Evolutionary conservation across 2,329 filamentous ascomycete genomes (phyloP).

Genomic region (Penicillium sp.): DNA sequence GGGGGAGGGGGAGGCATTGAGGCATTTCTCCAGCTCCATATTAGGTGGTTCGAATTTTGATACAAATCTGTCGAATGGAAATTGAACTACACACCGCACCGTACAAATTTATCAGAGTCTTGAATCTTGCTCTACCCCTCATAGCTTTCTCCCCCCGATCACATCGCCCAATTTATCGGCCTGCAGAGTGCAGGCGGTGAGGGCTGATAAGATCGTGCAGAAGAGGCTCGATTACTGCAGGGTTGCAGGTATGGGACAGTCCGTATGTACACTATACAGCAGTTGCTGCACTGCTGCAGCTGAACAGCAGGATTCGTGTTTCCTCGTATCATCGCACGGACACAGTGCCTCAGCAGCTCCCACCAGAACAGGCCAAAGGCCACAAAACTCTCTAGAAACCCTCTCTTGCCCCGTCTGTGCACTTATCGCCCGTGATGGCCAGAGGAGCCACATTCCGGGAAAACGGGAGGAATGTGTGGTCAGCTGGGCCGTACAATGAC

Average conservation of each 20-base stretch:
- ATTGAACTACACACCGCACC: background rate
- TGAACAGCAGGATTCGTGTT: no score
- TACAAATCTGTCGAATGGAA: background rate
- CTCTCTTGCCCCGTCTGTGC: background rate
- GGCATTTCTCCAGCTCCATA: background rate
- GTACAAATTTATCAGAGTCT: background rate
- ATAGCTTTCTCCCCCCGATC: background rate
- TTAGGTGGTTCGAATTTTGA: background rate
- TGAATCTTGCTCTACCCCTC: background rate
- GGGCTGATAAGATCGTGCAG: conserved; percentile 12
- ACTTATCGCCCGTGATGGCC: background rate
- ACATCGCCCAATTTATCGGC: background rate
- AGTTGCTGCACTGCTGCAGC: no score
- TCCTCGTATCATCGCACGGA: background rate
- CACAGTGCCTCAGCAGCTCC: background rate
- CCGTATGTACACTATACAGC: no score
- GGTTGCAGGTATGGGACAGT: no score
- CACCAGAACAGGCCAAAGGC: background rate
- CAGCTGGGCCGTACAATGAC: conserved; percentile 15
- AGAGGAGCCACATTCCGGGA: background rate
- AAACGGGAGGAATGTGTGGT: conserved; percentile 6
- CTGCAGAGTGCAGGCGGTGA: conserved; percentile 20
- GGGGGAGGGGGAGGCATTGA: background rate
- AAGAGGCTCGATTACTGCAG: background rate
- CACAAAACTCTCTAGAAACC: background rate